phyloP scores from a whole-genome alignment of 2,329 filamentous ascomycete genomes.

The Fusarium anguioides region DNA sequence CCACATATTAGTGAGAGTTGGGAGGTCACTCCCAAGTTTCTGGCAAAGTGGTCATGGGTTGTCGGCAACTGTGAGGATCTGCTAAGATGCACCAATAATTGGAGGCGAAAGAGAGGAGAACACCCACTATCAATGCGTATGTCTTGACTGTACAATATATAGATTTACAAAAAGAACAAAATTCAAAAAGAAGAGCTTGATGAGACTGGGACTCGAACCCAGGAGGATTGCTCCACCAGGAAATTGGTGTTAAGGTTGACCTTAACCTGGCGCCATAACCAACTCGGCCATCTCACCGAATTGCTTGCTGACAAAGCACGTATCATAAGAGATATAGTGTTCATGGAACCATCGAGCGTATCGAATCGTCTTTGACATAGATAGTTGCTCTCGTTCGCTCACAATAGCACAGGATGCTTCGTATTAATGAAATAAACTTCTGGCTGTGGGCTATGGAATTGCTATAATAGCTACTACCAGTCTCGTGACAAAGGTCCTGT shows the following conservation, averaged over 20 bases:
- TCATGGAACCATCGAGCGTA: not conserved
- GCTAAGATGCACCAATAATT: constrained; percentile 1
- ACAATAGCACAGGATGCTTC: too few relatives aligned
- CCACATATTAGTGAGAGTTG: constrained; percentile 16
- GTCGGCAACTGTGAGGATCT: constrained; percentile 11
- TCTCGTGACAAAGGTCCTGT: not conserved
- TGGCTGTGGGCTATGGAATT: too few relatives aligned
- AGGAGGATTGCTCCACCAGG: constrained; percentile 36
- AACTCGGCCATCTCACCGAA: constrained; percentile 35
- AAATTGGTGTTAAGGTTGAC: constrained; percentile 35
- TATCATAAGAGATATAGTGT: fast-evolving
- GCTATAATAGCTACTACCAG: fast-evolving
- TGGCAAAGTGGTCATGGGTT: constrained; percentile 20
- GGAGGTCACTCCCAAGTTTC: constrained; percentile 8
- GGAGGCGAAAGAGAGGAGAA: constrained; percentile 18
- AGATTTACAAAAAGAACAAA: not conserved
- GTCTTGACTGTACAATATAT: fast-evolving
- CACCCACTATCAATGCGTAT: not conserved
- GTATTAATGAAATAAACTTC: too few relatives aligned
- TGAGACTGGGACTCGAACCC: constrained; percentile 36
- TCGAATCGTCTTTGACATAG: not conserved
- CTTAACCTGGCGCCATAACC: constrained; percentile 37
- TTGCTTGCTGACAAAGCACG: constrained; percentile 25
- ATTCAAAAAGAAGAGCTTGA: constrained; percentile 8
- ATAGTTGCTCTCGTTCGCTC: too few relatives aligned